Base-by-base conservation (phyloP, 352 stramenopile species). In the Phytophthora macrochlamydospora region DNA sequence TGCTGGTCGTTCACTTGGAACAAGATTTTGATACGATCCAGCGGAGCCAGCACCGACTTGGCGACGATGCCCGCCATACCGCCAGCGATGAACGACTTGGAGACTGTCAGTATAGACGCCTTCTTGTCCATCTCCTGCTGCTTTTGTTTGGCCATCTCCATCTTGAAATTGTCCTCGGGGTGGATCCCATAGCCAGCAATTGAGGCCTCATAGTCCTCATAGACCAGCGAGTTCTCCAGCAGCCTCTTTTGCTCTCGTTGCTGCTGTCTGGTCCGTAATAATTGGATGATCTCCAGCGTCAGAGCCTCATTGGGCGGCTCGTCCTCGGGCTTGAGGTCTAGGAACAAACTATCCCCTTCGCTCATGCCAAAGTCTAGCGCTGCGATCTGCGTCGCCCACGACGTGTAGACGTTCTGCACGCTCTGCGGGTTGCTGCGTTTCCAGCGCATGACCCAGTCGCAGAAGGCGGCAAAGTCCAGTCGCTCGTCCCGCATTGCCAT, bases 11-110 rank as follows among this genome's bases (percentile, higher is more conserved):
- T 89, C 43, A 95, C 87, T 64, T 96, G 89, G 51, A 96, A 95
- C 42, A 96, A 58, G 29, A 96, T 90, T 60, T 96, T 96, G 13
- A 96, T 72, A 29, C 89, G 85, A 44, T 96, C 89, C 43, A 94
- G 70, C 0, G 89, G 89, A 0, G 89, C 86, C 32, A 96, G 62
- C 11, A 72, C 40, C 18, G 87, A 94, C 60, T 95, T 94, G 52
- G 89, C 87, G 4, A 83, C 73, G 56, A 93, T 92, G 0, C 89
- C 89, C 0, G 89, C 87, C 11, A 86, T 64, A 0, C 87, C 85
- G 1, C 89, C 89, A 1, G 85, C 87, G 24, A 94, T 33, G 52
- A 96, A 95, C 11, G 85, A 94, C 73, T 94, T 95, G 60, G 88
- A 93, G 18, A 92, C 73, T 1, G 78, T 90, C 61, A 81, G 61